Percentiles rank a stretch among this genome's conserved stretches.
Evolutionary conservation across 805 yeast species (phyloP).

Genomic region (Dipodascus geniculatus): DNA sequence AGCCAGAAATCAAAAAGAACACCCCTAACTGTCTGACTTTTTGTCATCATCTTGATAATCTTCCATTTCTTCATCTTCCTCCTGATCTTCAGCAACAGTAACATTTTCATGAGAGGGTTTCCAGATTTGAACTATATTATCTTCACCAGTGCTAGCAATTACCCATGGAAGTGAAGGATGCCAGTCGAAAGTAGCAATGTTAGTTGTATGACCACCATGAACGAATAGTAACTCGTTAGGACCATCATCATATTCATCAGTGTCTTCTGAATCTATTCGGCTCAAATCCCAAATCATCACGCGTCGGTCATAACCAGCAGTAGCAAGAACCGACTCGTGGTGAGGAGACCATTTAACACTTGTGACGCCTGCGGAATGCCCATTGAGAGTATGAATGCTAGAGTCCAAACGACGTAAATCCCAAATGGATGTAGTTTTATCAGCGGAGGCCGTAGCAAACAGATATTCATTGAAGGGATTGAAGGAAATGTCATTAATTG

Average conservation of each 20-base stretch:
- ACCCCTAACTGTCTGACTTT: neutral
- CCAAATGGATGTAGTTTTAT: constrained; percentile 47
- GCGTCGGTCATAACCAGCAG: constrained; percentile 56
- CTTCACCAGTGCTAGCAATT: constrained; percentile 62
- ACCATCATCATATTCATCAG: constrained; percentile 35
- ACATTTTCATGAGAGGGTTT: constrained; percentile 41
- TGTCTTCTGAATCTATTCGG: constrained; percentile 42
- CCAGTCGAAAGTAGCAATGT: constrained; percentile 56
- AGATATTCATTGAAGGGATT: constrained; percentile 44
- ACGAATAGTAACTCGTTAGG: constrained; percentile 71
- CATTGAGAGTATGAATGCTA: neutral
- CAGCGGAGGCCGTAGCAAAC: constrained; percentile 53
- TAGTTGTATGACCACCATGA: constrained; percentile 79
- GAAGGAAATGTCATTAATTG: constrained; percentile 48
- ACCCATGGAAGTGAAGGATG: constrained; percentile 50
- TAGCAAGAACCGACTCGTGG: constrained; percentile 41
- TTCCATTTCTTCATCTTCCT: constrained; percentile 24
- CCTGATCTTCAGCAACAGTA: constrained; percentile 30
- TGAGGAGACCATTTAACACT: constrained; percentile 43
- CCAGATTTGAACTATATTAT: constrained; percentile 67
- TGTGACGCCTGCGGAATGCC: constrained; percentile 43
- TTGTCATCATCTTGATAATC: constrained; percentile 1
- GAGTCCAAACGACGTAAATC: constrained; percentile 40
- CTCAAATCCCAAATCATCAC: constrained; percentile 66
- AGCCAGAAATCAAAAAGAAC: neutral